A percentile compares a stretch with the other conserved stretches of the same genome.
phyloP scores from a whole-genome alignment of 2,329 filamentous ascomycete genomes.

The Apiospora koreana region DNA sequence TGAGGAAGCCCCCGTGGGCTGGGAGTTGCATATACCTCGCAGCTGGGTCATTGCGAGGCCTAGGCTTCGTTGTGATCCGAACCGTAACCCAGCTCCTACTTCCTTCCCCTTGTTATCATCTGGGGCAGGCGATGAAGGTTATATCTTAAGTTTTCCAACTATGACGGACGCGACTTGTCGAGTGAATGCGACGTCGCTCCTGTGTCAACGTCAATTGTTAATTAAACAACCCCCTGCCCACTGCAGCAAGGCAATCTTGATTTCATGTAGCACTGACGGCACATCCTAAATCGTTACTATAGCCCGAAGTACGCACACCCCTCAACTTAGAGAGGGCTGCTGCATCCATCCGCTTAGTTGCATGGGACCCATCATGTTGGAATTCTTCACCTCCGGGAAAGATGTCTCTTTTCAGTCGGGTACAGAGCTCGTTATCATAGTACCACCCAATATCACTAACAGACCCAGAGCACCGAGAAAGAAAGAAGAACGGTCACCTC shows the following conservation, averaged over 20 bases:
- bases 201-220: neutral
- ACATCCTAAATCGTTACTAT: neutral
- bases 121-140: neutral
- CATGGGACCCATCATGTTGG: neutral
- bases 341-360: neutral
- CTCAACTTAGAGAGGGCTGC: neutral
- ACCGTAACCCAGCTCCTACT: neutral
- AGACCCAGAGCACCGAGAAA: neutral
- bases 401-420: neutral
- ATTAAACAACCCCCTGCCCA: neutral
- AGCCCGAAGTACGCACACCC: neutral
- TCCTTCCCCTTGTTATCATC: neutral
- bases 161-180: neutral
- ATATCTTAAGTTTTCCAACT: neutral
- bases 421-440: neutral
- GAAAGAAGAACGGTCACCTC: neutral
- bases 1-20: neutral
- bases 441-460: neutral
- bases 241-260: constrained; percentile 2
- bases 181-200: neutral
- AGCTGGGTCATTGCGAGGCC: neutral
- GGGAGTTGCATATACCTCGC: neutral
- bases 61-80: neutral
- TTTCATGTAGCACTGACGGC: neutral
- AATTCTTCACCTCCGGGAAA: neutral